Conservation (phyloP, 768 basidiomycete genomes). For the Fistulinella prunicolor region DNA sequence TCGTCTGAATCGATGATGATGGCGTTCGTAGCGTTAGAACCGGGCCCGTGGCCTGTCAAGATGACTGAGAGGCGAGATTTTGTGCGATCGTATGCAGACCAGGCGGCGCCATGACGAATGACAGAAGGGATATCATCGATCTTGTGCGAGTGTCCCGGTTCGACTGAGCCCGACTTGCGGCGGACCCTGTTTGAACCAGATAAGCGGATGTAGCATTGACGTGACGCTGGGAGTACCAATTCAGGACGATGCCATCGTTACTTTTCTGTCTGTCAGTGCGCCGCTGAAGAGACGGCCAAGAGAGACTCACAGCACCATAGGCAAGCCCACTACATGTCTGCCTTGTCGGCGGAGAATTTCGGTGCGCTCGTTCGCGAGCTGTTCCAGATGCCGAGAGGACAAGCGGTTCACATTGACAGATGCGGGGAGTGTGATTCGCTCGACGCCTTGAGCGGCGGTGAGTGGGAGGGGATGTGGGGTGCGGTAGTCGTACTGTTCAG, state of each 20-base stretch:
- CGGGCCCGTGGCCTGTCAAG: slow-evolving; percentile 1
- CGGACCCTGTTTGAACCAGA: slow-evolving; percentile 14
- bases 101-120: neutral
- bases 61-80: neutral
- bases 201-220: slow-evolving; percentile 6
- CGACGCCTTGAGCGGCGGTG: slow-evolving; percentile 24
- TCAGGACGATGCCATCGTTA: slow-evolving; percentile 28
- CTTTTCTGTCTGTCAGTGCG: slow-evolving; percentile 15
- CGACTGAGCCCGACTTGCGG: slow-evolving; percentile 2
- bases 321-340: slow-evolving; percentile 23
- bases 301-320: slow-evolving; percentile 25
- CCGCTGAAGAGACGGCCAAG: neutral
- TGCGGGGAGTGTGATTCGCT: slow-evolving; percentile 22
- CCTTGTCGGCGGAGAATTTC: slow-evolving; percentile 18
- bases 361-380: slow-evolving; percentile 17
- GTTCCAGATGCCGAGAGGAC: slow-evolving; percentile 10
- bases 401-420: slow-evolving; percentile 9
- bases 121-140: neutral
- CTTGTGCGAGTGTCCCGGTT: neutral
- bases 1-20: slow-evolving; percentile 25
- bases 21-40: slow-evolving; percentile 16
- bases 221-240: slow-evolving; percentile 22
- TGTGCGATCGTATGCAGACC: neutral
- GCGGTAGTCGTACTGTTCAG: slow-evolving; percentile 9
- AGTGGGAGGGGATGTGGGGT: slow-evolving; percentile 17